A percentile compares a stretch with the other conserved stretches of the same genome.
Conservation (phyloP, 305 asterid species). For the Plantago coronopus region DNA sequence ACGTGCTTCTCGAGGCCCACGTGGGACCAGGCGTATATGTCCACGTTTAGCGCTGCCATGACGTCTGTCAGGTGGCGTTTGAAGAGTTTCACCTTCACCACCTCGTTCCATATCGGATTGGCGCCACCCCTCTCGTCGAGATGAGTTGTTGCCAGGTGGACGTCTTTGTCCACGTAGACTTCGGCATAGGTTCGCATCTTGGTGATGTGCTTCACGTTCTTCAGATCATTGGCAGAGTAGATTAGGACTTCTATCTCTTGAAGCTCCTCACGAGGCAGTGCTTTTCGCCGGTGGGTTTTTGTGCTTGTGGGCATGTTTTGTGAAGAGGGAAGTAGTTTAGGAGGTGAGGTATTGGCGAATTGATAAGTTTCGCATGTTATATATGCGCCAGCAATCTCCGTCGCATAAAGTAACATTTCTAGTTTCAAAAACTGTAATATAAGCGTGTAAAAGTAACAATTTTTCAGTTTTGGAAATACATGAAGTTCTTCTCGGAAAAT, state of each 20-base stretch:
- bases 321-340: too few relatives aligned
- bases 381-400: too few relatives aligned
- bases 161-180: constrained; percentile 32
- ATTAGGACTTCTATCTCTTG: constrained; percentile 41
- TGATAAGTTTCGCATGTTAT: not conserved
- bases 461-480: too few relatives aligned
- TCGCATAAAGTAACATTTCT: too few relatives aligned
- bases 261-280: constrained; percentile 17
- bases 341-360: too few relatives aligned
- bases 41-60: constrained; percentile 47
- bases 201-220: constrained; percentile 48
- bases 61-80: constrained; percentile 31
- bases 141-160: constrained; percentile 41
- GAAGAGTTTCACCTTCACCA: constrained; percentile 39
- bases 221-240: constrained; percentile 38
- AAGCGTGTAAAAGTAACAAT: too few relatives aligned
- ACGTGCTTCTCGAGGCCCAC: constrained; percentile 38
- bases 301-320: not conserved
- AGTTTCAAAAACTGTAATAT: too few relatives aligned
- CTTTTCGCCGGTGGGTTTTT: not conserved
- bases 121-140: constrained; percentile 36
- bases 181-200: constrained; percentile 46
- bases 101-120: constrained; percentile 46
- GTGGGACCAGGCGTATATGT: constrained; percentile 41
- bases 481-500: too few relatives aligned